A percentile compares a stretch with the other conserved stretches of the same genome.
phyloP scores from a whole-genome alignment of 192 early-diverging fungal species.

The Mortierella hygrophila region DNA sequence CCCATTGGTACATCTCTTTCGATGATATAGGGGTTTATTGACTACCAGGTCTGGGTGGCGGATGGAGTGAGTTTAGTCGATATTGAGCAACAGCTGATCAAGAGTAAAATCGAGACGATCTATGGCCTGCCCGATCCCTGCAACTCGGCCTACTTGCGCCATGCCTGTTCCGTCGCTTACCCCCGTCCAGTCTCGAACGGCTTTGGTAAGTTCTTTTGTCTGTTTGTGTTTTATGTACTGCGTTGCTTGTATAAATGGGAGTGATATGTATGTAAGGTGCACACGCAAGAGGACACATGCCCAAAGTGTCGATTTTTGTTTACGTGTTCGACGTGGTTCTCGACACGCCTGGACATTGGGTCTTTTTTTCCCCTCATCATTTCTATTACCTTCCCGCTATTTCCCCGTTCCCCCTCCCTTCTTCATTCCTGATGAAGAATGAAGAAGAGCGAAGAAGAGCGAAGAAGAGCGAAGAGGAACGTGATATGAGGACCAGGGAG shows the following conservation, averaged over 20 bases:
- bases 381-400: neutral
- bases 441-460: too few relatives aligned
- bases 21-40: slow-evolving; percentile 31
- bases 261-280: neutral
- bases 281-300: neutral
- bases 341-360: too few relatives aligned
- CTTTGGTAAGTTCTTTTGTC: slow-evolving; percentile 25
- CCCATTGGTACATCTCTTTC: neutral
- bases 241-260: neutral
- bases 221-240: neutral
- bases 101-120: slow-evolving; percentile 3
- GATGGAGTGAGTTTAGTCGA: slow-evolving; percentile 4
- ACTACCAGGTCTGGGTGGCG: slow-evolving; percentile 49
- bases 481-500: too few relatives aligned
- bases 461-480: too few relatives aligned
- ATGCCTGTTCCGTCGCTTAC: slow-evolving; percentile 41
- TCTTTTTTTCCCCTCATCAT: neutral
- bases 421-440: neutral
- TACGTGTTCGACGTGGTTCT: neutral
- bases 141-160: slow-evolving; percentile 34
- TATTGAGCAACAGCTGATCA: slow-evolving; percentile 17
- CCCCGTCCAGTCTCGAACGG: slow-evolving; percentile 42
- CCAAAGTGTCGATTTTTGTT: neutral
- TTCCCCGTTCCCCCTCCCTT: neutral
- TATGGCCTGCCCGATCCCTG: slow-evolving; percentile 29